These are phyloP conservation scores for Diaporthe sp. DNA, from an alignment of 2,329 filamentous ascomycete genomes.

Conservation along the genomic window DNA sequence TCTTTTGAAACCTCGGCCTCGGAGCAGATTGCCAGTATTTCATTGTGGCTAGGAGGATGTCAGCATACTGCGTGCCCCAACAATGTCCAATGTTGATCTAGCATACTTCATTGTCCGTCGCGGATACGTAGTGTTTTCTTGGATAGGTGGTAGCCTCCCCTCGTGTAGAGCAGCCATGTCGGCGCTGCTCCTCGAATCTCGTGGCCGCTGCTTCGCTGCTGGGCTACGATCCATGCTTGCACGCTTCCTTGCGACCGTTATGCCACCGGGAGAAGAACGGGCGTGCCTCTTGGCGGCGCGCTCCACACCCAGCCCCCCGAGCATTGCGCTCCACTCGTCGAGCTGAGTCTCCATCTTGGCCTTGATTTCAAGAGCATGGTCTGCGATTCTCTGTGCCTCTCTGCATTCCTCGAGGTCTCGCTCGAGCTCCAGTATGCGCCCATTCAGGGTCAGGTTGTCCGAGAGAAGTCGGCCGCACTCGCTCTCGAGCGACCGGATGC, in stretches of 20 bases:
- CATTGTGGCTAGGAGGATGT: constrained; percentile 60
- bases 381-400: constrained; percentile 67
- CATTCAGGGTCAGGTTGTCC: constrained; percentile 81
- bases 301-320: constrained; percentile 73
- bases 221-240: constrained; percentile 59
- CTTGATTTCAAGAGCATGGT: constrained; percentile 77
- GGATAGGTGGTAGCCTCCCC: constrained; percentile 72
- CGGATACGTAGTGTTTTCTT: constrained; percentile 75
- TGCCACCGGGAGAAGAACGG: constrained; percentile 47
- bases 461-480: constrained; percentile 79
- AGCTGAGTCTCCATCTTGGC: constrained; percentile 78
- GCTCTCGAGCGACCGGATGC: constrained; percentile 80
- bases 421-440: constrained; percentile 76
- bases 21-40: constrained; percentile 69
- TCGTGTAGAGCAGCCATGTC: constrained; percentile 62
- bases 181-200: constrained; percentile 65
- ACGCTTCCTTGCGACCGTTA: constrained; percentile 53
- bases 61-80: constrained; percentile 38
- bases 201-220: constrained; percentile 62
- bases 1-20: constrained; percentile 62
- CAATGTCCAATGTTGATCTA: not conserved
- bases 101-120: constrained; percentile 75
- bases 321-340: constrained; percentile 73
- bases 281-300: constrained; percentile 61
- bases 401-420: constrained; percentile 74